phyloP scores from a whole-genome alignment of 208 protist species.

The Leishmania aethiopica region DNA sequence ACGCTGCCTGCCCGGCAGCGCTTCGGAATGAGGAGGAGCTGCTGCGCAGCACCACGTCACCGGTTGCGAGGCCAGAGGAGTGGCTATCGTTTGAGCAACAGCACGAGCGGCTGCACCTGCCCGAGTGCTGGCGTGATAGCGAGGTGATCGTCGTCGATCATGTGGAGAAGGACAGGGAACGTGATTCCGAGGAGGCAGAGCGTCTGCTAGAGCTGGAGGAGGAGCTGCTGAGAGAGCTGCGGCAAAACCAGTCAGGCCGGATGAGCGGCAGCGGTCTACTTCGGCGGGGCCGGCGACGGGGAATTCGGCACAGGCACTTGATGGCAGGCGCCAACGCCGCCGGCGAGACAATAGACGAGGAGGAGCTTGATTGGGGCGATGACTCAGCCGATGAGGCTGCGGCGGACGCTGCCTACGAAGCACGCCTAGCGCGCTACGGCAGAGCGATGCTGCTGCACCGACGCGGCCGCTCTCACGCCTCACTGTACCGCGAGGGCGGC shows the following conservation, averaged over 20 bases:
- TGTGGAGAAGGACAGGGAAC: conserved; percentile 12
- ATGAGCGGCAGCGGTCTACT: neutral
- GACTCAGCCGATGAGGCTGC: neutral
- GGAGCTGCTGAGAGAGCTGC: conserved; percentile 12
- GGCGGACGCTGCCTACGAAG: conserved; percentile 3
- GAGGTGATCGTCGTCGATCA: conserved; percentile 36
- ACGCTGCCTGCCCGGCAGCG: neutral
- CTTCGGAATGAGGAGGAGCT: neutral
- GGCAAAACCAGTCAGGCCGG: neutral
- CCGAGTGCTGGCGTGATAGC: conserved; percentile 31
- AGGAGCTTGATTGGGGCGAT: conserved; percentile 25
- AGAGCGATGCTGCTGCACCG: conserved; percentile 15
- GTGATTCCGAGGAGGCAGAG: conserved; percentile 13
- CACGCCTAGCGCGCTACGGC: conserved; percentile 17
- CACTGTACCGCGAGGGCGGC: neutral
- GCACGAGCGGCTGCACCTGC: conserved; percentile 39
- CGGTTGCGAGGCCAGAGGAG: conserved; percentile 7
- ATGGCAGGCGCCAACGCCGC: neutral
- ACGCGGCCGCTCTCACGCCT: conserved; percentile 4
- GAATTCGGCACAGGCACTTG: neutral
- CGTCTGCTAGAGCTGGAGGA: conserved; percentile 26
- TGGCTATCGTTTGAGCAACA: conserved; percentile 37
- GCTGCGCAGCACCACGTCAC: neutral
- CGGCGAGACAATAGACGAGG: neutral
- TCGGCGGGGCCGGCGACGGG: conserved; percentile 1